Evolutionary conservation across 306 rosid species (phyloP).

Genomic region (Dryas drummondii): DNA sequence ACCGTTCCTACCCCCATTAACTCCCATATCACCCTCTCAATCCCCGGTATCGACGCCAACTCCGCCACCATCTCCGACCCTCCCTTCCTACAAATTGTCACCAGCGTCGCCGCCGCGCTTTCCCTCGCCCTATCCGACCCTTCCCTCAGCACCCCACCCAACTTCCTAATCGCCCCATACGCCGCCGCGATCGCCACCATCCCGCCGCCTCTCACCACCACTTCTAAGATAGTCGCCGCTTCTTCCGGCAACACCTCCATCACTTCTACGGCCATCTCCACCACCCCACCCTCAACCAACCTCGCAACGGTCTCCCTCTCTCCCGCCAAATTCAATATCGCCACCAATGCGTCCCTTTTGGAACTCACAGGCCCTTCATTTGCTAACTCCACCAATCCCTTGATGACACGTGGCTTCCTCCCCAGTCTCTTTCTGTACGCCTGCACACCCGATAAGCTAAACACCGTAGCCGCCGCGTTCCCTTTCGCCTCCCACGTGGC

Average conservation of each 20-base stretch:
- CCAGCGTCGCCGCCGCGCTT: constrained; percentile 84
- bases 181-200: constrained; percentile 65
- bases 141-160: constrained; percentile 55
- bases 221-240: constrained; percentile 68
- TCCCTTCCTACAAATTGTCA: constrained; percentile 73
- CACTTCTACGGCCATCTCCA: constrained; percentile 43
- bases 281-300: constrained; percentile 66
- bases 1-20: constrained; percentile 71
- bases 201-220: constrained; percentile 84
- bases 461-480: constrained; percentile 87
- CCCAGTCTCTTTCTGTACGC: constrained; percentile 56
- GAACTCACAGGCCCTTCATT: constrained; percentile 54
- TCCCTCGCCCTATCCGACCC: constrained; percentile 81
- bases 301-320: constrained; percentile 68
- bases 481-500: constrained; percentile 94
- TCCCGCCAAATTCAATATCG: constrained; percentile 63
- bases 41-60: constrained; percentile 57
- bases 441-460: constrained; percentile 55
- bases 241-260: constrained; percentile 69
- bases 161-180: constrained; percentile 42
- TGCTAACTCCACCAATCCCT: constrained; percentile 67
- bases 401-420: constrained; percentile 60
- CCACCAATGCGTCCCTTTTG: constrained; percentile 69
- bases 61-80: constrained; percentile 81
- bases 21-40: constrained; percentile 88